Percentiles rank a stretch among this genome's conserved stretches.
Evolutionary conservation across 225 moss, liverwort and hornwort genomes (phyloP).

Genomic region (Physcomitrium patens): DNA sequence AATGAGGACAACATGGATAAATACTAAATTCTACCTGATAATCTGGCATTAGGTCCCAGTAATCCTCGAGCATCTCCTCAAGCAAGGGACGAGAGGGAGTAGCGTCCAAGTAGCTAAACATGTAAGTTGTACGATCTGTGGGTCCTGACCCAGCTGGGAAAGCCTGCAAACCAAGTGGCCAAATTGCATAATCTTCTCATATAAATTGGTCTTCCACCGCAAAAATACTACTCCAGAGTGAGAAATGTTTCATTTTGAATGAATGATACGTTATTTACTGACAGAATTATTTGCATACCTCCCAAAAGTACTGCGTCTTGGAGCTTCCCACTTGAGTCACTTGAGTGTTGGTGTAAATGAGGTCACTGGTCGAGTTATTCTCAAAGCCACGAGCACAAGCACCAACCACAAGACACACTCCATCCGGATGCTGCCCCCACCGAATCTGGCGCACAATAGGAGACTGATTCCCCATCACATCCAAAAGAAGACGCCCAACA

Average conservation of each 20-base stretch:
- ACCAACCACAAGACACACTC: conserved; percentile 92
- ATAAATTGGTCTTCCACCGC: too few species aligned
- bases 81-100: conserved; percentile 80
- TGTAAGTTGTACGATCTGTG: conserved; percentile 79
- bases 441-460: conserved; percentile 94
- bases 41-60: conserved; percentile 91
- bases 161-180: conserved; percentile 50
- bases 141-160: conserved; percentile 95
- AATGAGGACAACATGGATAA: too few species aligned
- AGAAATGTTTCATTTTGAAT: neutral
- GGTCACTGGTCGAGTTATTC: conserved; percentile 71
- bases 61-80: conserved; percentile 84
- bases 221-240: too few species aligned
- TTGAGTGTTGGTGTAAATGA: conserved; percentile 75
- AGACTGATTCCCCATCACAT: conserved; percentile 94
- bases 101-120: conserved; percentile 93
- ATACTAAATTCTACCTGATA: conserved; percentile 64
- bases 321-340: conserved; percentile 69
- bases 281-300: conserved; percentile 49
- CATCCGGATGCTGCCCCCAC: conserved; percentile 94
- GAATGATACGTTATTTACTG: neutral
- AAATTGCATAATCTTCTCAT: too few species aligned
- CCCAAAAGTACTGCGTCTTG: conserved; percentile 92
- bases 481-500: conserved; percentile 77
- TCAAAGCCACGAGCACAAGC: conserved; percentile 94